Evolutionary conservation across 1,139 yeast genomes (phyloP).

Genomic region (Pichia kudriavzevii): DNA sequence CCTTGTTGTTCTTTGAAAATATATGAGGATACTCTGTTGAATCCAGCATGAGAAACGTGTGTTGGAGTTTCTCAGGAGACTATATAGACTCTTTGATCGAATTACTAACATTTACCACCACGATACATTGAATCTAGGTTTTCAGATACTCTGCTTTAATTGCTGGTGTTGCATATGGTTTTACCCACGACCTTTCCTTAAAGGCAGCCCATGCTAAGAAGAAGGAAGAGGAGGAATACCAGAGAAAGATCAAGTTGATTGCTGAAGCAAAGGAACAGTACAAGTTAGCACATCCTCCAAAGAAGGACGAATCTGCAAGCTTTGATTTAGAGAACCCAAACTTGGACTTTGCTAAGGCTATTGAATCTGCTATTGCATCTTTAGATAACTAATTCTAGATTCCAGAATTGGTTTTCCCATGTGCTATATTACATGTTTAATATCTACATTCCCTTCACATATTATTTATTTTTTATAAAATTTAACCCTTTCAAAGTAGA

Average conservation of each 20-base stretch:
- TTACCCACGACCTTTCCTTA: constrained; percentile 70
- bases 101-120: too few species aligned
- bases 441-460: too few species aligned
- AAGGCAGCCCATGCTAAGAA: constrained; percentile 52
- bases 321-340: constrained; percentile 85
- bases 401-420: too few species aligned
- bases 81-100: too few species aligned
- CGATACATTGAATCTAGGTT: constrained; percentile 25
- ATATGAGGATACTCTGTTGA: too few species aligned
- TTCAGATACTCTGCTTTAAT: constrained; percentile 91
- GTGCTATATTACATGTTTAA: too few species aligned
- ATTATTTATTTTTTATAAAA: too few species aligned
- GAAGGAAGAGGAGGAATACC: constrained; percentile 52
- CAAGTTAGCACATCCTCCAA: constrained; percentile 54
- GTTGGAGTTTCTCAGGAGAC: too few species aligned
- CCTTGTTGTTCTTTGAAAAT: too few species aligned
- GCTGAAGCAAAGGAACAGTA: constrained; percentile 83
- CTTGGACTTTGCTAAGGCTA: constrained; percentile 64
- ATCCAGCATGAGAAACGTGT: too few species aligned
- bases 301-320: constrained; percentile 31
- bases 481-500: too few species aligned
- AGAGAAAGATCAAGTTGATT: constrained; percentile 67
- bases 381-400: constrained; percentile 16
- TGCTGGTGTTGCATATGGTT: constrained; percentile 85
- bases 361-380: constrained; percentile 40